phyloP scores from a whole-genome alignment of 2,329 filamentous ascomycete species.

The Arachnomyces sp. region DNA sequence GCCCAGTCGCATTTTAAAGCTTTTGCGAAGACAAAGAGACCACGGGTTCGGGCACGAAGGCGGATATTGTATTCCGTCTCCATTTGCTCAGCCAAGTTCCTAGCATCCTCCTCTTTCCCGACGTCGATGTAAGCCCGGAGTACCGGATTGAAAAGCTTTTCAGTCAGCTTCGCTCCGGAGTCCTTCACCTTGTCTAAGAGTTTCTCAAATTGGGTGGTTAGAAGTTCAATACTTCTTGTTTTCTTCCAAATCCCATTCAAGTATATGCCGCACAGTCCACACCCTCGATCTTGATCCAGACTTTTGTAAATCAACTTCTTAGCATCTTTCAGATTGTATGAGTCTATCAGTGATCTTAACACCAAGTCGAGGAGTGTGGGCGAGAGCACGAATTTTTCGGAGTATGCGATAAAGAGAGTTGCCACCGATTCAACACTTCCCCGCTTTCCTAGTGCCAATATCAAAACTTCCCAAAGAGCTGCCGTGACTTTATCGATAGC shows the following conservation, averaged over 20 bases:
- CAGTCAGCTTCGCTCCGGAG: conserved; percentile 24
- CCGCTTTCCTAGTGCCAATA: conserved; percentile 28
- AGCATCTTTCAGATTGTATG: conserved; percentile 29
- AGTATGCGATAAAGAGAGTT: conserved; percentile 24
- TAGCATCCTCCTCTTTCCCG: conserved; percentile 27
- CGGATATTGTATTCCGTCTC: conserved; percentile 20
- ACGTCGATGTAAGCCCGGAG: conserved; percentile 33
- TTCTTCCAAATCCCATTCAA: conserved; percentile 34
- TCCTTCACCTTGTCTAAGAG: conserved; percentile 21
- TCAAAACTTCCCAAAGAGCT: conserved; percentile 30
- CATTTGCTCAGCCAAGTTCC: conserved; percentile 31
- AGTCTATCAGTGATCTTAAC: conserved; percentile 31
- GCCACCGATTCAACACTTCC: conserved; percentile 31
- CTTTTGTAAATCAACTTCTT: conserved; percentile 28
- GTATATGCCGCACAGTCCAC: conserved; percentile 30
- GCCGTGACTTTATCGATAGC: conserved; percentile 23
- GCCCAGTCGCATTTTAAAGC: conserved; percentile 34
- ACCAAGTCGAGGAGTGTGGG: conserved; percentile 27
- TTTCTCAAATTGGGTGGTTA: conserved; percentile 27
- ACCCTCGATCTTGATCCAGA: conserved; percentile 25
- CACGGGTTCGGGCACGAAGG: conserved; percentile 27
- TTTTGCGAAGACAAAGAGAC: conserved; percentile 29
- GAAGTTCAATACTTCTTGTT: conserved; percentile 28
- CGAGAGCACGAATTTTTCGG: conserved; percentile 22
- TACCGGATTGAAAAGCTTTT: conserved; percentile 34